These are phyloP conservation scores for Areca catechu DNA, from an alignment of 176 grass and related monocot species.

Conservation along the genomic window DNA sequence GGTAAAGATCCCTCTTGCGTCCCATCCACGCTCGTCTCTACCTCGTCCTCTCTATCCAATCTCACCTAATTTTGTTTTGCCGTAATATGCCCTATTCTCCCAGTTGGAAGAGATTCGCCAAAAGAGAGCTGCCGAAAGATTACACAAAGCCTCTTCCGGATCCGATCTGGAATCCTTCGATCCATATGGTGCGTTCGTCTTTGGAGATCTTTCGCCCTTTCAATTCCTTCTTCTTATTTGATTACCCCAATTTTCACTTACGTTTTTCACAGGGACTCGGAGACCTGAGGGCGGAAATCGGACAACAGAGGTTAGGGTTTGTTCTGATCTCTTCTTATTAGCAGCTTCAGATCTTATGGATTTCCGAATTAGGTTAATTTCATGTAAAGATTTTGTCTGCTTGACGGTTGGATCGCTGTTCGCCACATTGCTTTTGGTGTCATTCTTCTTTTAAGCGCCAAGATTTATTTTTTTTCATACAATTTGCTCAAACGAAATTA, in stretches of 20 bases:
- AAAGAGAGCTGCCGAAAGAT: constrained; percentile 71
- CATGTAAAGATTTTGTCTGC: too few relatives aligned
- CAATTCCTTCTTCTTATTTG: too few relatives aligned
- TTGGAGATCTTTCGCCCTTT: too few relatives aligned
- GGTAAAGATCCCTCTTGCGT: constrained; percentile 16
- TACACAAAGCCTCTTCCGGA: constrained; percentile 30
- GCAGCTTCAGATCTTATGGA: neutral
- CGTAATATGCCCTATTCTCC: neutral
- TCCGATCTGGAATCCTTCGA: constrained; percentile 48
- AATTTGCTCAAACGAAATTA: too few relatives aligned
- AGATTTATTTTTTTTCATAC: too few relatives aligned
- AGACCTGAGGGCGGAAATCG: constrained; percentile 4
- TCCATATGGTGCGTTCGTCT: constrained; percentile 15
- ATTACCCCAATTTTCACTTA: neutral
- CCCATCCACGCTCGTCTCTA: neutral
- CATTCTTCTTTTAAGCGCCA: too few relatives aligned
- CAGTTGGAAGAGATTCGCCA: constrained; percentile 89
- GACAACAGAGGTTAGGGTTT: constrained; percentile 9
- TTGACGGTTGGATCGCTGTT: too few relatives aligned
- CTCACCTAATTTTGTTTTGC: constrained; percentile 2
- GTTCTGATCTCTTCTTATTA: neutral
- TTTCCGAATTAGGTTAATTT: too few relatives aligned
- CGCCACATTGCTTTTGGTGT: too few relatives aligned
- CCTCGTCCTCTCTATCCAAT: neutral
- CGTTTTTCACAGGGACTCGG: constrained; percentile 4